Evolutionary conservation across 306 rosid species (phyloP).

Genomic region (Chamaecrista fasciculata): DNA sequence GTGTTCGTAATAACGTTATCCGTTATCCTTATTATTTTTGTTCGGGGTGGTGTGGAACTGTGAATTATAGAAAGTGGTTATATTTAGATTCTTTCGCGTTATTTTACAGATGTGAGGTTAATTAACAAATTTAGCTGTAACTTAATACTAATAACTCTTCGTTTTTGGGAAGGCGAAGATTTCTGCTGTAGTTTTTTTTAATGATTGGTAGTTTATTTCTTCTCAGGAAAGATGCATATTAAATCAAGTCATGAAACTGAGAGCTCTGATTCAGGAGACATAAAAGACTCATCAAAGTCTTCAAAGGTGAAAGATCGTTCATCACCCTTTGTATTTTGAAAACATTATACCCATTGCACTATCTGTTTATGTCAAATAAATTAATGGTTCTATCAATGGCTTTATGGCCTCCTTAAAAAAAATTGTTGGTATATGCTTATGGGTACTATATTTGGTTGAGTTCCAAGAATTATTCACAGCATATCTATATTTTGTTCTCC

Average conservation of each 20-base stretch:
- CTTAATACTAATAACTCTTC: background rate
- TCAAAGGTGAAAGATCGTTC: conserved; percentile 4
- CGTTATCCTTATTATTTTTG: background rate
- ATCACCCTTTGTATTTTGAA: background rate
- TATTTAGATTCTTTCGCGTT: background rate
- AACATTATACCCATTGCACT: background rate
- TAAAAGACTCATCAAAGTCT: background rate
- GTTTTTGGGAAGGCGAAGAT: background rate
- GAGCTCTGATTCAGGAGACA: background rate
- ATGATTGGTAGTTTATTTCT: background rate
- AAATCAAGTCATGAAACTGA: background rate
- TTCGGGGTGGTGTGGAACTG: background rate
- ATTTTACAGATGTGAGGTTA: background rate
- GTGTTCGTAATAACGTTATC: background rate
- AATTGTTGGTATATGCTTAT: background rate
- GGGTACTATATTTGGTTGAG: background rate
- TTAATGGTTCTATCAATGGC: background rate
- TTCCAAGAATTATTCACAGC: background rate
- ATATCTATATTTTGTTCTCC: background rate
- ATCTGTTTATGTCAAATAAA: background rate
- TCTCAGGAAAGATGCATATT: conserved; percentile 23
- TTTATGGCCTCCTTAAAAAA: background rate
- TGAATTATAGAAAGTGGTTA: background rate
- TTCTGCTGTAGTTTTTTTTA: background rate
- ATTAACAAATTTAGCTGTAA: background rate